Conservation (phyloP, 352 stramenopile genomes). For the Phytophthora brassicae region DNA sequence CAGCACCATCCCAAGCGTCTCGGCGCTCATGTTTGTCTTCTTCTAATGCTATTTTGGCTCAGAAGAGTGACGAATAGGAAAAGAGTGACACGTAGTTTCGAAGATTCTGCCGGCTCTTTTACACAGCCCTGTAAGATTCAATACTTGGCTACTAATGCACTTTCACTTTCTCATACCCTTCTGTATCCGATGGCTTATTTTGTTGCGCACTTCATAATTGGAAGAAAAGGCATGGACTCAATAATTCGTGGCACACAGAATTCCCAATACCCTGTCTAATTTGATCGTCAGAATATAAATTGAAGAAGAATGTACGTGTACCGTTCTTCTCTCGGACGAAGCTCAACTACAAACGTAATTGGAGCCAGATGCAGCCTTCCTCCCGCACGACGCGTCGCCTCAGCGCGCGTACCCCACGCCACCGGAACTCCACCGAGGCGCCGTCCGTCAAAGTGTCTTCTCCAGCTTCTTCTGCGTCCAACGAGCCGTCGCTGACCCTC, state of each 20-base stretch:
- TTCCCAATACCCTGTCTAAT: not conserved
- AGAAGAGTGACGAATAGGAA: not conserved
- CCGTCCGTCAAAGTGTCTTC: not conserved
- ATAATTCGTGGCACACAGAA: too few species aligned
- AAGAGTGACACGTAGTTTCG: conserved; percentile 8
- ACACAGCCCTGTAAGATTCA: not conserved
- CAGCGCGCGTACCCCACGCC: conserved; percentile 29
- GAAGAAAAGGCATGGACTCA: too few species aligned
- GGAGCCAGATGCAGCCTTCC: conserved; percentile 24
- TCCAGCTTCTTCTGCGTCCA: conserved; percentile 5
- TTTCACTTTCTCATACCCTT: too few species aligned
- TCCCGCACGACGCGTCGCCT: conserved; percentile 22
- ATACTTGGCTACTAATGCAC: not conserved
- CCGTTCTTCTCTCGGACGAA: conserved; percentile 20
- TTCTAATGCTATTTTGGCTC: not conserved
- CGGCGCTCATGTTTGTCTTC: conserved; percentile 35
- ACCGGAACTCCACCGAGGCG: conserved; percentile 2
- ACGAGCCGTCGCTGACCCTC: conserved; percentile 7
- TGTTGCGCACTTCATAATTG: too few species aligned
- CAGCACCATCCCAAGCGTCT: conserved; percentile 65
- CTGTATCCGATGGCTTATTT: too few species aligned
- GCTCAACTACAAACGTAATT: conserved; percentile 11
- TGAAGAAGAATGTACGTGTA: too few species aligned
- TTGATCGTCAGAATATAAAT: too few species aligned
- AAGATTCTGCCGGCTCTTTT: not conserved